Base-by-base conservation (phyloP, 2,329 filamentous ascomycete species). In the Dactylonectria macrodidyma region DNA sequence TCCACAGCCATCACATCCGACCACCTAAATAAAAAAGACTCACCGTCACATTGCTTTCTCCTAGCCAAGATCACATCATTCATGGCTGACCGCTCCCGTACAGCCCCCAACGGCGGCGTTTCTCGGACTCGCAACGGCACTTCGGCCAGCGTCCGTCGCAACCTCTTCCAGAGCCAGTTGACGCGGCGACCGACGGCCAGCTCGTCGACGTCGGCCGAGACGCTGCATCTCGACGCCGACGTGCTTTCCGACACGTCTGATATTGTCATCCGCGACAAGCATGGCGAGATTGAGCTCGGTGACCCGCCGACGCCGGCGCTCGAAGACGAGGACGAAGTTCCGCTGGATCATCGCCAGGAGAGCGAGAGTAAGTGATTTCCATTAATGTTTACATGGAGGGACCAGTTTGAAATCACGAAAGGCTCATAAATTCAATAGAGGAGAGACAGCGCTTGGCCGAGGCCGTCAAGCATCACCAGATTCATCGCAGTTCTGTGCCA, bases 221-320 rank as follows among this genome's bases (percentile, higher is more conserved):
- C 83, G 46, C 73, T 88, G 62, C 83, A 85, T 57, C 79, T 87
- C n/a, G 85, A 87, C 66, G 79, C 81, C 59, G 84, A 86, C 55
- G 80, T 82, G 16, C 76, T 82, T n/a, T 82, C 79, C 5, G 84
- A 86, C 55, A 80, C 76, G n/a, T 78, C 77, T 6, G 89, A 91
- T 71, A 91, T 92, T 65, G 87, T 92, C 9, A 86, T 91, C 52
- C 84, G 90, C 70, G 87, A 91, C 74, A 82, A 87, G 78, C 87
- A 91, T 73, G 90, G 90, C 56, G 89, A 91, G 71, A 85, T 90
- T 64, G 86, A 90, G 76, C 80, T 91, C n/a, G 84, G 83, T 16
- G 88, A 90, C 66, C 87, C 87, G 52, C 88, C 86, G 1, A 84
- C 86, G 67, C 84, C 85, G 14, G 79, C 83, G 8, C 78, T 86